Conservation (phyloP, 2,329 filamentous ascomycete genomes). For the Phialemonium atrogriseum region DNA sequence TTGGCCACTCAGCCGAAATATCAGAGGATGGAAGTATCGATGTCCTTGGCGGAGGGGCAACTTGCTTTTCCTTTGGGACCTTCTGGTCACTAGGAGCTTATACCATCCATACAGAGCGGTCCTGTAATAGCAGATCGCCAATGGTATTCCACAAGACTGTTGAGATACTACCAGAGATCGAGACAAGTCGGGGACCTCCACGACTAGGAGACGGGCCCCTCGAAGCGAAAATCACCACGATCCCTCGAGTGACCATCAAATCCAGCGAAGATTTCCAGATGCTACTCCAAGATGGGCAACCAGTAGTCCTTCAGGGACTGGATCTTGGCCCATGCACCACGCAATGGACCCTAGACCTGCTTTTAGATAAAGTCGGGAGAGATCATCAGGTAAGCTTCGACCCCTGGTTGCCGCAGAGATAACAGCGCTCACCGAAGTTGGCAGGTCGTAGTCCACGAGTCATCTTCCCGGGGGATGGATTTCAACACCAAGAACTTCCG, state of each 20-base stretch:
- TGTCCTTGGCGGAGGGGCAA: conserved; percentile 71
- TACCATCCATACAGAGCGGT: conserved; percentile 19
- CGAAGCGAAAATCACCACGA: conserved; percentile 19
- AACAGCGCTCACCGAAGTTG: no score
- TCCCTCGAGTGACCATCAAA: conserved; percentile 45
- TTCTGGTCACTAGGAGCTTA: conserved; percentile 66
- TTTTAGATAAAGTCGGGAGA: conserved; percentile 52
- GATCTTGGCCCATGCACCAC: conserved; percentile 59
- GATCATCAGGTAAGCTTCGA: conserved; percentile 54
- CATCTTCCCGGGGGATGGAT: conserved; percentile 59
- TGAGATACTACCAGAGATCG: conserved; percentile 8
- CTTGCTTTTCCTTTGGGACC: conserved; percentile 85
- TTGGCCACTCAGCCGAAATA: conserved; percentile 54
- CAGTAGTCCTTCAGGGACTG: conserved; percentile 56
- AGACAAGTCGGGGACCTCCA: neutral
- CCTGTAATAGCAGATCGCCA: no score
- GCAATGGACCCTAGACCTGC: conserved; percentile 61
- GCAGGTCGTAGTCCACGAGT: conserved; percentile 67
- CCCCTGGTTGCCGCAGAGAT: no score
- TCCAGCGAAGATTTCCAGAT: conserved; percentile 49
- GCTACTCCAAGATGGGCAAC: conserved; percentile 49
- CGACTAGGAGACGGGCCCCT: no score
- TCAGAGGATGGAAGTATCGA: conserved; percentile 42
- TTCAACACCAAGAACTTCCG: conserved; percentile 78
- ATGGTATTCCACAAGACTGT: no score